These are phyloP conservation scores for Vigna nakashimae DNA, from an alignment of 306 rosid species.

Conservation along the genomic window DNA sequence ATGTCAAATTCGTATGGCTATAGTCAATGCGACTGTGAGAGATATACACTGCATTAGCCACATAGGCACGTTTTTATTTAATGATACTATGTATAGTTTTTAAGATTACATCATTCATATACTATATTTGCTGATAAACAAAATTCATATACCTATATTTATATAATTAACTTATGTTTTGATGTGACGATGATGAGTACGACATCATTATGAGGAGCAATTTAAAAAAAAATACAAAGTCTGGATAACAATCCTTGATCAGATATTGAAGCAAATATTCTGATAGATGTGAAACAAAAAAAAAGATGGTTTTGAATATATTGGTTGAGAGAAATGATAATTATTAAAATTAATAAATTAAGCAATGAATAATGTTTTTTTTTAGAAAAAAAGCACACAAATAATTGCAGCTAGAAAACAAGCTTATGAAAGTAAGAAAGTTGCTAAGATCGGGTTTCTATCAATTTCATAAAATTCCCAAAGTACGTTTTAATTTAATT, in stretches of 20 bases:
- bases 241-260: no score
- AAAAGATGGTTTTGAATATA: neutral
- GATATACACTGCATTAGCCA: neutral
- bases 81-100: neutral
- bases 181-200: neutral
- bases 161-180: neutral
- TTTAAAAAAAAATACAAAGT: no score
- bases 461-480: no score
- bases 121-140: no score
- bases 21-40: neutral
- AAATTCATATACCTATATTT: no score
- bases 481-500: no score
- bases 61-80: neutral
- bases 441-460: no score
- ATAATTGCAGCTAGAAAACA: no score
- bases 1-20: conserved; percentile 12
- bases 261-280: neutral
- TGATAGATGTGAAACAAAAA: neutral
- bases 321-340: neutral
- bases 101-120: neutral
- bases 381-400: neutral
- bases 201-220: no score
- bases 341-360: no score
- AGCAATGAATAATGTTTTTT: no score
- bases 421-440: no score